phyloP scores from a whole-genome alignment of 768 basidiomycete genomes.

The Gautieria morchelliformis region DNA sequence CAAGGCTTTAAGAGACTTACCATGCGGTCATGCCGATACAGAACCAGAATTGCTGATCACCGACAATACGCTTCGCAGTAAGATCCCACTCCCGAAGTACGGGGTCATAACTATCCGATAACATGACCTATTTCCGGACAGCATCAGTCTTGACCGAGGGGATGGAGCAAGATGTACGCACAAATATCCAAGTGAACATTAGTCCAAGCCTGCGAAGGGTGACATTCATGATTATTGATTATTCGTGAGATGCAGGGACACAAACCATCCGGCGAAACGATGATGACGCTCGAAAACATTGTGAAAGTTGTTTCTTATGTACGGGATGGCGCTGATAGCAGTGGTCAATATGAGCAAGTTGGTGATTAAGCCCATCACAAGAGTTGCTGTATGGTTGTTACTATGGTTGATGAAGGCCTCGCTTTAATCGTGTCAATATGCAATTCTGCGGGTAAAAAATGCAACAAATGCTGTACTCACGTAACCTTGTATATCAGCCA shows the following conservation, averaged over 20 bases:
- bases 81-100: slow-evolving; percentile 47
- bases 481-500: slow-evolving; percentile 58
- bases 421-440: slow-evolving; percentile 16
- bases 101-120: slow-evolving; percentile 54
- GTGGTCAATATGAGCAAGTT: slow-evolving; percentile 47
- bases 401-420: slow-evolving; percentile 42
- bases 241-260: not conserved
- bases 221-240: not conserved
- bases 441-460: not conserved
- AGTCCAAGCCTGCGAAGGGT: slow-evolving; percentile 27
- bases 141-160: slow-evolving; percentile 34
- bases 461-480: not conserved
- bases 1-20: slow-evolving; percentile 30
- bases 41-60: slow-evolving; percentile 73
- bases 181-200: slow-evolving; percentile 31
- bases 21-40: slow-evolving; percentile 62
- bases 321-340: slow-evolving; percentile 60
- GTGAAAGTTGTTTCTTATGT: slow-evolving; percentile 73
- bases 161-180: slow-evolving; percentile 20
- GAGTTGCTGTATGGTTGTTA: slow-evolving; percentile 43
- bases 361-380: slow-evolving; percentile 54
- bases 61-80: slow-evolving; percentile 42
- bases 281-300: slow-evolving; percentile 81
- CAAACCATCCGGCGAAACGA: slow-evolving; percentile 63
- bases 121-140: slow-evolving; percentile 59